These are phyloP conservation scores for Diaporthe destruens DNA, from an alignment of 2,329 filamentous ascomycete species.

Conservation along the genomic window DNA sequence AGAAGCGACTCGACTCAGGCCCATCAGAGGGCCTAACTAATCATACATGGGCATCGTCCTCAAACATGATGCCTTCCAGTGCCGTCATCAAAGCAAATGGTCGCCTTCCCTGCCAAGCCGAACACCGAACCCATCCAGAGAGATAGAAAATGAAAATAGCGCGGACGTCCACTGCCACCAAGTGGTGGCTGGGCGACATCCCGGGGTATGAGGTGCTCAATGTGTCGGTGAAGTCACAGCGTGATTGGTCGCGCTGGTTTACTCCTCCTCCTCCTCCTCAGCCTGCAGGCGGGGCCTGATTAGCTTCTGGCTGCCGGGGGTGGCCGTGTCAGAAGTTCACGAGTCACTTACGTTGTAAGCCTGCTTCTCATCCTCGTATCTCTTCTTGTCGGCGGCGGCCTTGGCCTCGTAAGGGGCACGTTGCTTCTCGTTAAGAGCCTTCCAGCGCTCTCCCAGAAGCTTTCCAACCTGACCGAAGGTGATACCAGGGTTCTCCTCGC, in stretches of 20 bases:
- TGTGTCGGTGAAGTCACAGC: constrained; percentile 21
- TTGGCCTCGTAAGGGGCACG: constrained; percentile 95
- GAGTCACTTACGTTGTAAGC: constrained; percentile 81
- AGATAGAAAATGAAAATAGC: constrained; percentile 30
- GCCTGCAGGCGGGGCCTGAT: constrained; percentile 58
- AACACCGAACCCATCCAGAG: constrained; percentile 33
- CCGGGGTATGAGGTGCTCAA: constrained; percentile 21
- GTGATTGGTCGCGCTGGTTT: not conserved
- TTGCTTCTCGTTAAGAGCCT: constrained; percentile 94
- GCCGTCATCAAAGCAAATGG: constrained; percentile 31
- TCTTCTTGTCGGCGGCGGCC: constrained; percentile 97
- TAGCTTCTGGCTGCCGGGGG: constrained; percentile 45
- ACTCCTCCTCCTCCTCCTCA: constrained; percentile 68
- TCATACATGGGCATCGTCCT: constrained; percentile 31
- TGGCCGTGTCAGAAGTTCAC: constrained; percentile 40
- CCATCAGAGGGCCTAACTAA: constrained; percentile 11
- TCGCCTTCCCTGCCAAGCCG: constrained; percentile 33
- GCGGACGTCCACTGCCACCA: constrained; percentile 20
- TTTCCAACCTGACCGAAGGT: constrained; percentile 98
- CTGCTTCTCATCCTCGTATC: constrained; percentile 98
- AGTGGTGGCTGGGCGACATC: constrained; percentile 1
- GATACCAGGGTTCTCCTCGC: constrained; percentile 98
- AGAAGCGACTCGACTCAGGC: constrained; percentile 24
- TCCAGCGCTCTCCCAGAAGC: constrained; percentile 98
- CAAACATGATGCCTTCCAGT: constrained; percentile 31